These are phyloP conservation scores for Ilex asprella DNA, from an alignment of 257 asterid genomes.

Conservation along the genomic window DNA sequence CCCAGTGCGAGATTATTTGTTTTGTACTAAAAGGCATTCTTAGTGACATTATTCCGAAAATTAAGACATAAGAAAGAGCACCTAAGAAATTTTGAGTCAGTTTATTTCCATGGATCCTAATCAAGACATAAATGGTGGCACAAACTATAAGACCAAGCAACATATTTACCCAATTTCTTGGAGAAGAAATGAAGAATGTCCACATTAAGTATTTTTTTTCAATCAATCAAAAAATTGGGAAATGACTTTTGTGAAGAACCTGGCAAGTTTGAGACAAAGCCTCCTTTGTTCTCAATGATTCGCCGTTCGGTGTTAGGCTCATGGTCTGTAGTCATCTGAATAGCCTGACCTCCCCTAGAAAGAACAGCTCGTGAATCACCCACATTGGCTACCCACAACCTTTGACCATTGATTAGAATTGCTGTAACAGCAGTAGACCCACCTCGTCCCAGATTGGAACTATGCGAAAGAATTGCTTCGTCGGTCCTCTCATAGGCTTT, in stretches of 20 bases:
- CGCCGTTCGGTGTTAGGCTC: constrained; percentile 40
- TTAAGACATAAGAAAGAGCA: too few relatives aligned
- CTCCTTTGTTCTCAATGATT: constrained; percentile 41
- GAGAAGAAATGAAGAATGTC: too few relatives aligned
- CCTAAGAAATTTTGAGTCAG: too few relatives aligned
- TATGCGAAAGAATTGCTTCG: constrained; percentile 28
- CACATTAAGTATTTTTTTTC: too few relatives aligned
- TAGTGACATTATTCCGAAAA: too few relatives aligned
- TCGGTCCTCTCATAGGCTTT: constrained; percentile 37
- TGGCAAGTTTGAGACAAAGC: constrained; percentile 43
- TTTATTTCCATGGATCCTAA: too few relatives aligned
- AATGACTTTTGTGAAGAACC: constrained; percentile 15
- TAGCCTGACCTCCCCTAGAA: constrained; percentile 34
- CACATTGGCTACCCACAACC: constrained; percentile 39
- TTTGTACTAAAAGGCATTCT: too few relatives aligned
- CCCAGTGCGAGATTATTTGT: too few relatives aligned
- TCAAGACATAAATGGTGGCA: too few relatives aligned
- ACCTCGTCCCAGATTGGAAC: constrained; percentile 35
- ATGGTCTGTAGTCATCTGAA: constrained; percentile 40
- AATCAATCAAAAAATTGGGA: too few relatives aligned
- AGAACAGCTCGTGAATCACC: constrained; percentile 49
- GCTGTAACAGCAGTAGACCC: constrained; percentile 51
- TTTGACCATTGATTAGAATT: constrained; percentile 28
- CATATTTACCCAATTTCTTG: too few relatives aligned
- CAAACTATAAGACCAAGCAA: too few relatives aligned